phyloP scores from a whole-genome alignment of 2,329 filamentous ascomycete species.

The Fusarium sp. region DNA sequence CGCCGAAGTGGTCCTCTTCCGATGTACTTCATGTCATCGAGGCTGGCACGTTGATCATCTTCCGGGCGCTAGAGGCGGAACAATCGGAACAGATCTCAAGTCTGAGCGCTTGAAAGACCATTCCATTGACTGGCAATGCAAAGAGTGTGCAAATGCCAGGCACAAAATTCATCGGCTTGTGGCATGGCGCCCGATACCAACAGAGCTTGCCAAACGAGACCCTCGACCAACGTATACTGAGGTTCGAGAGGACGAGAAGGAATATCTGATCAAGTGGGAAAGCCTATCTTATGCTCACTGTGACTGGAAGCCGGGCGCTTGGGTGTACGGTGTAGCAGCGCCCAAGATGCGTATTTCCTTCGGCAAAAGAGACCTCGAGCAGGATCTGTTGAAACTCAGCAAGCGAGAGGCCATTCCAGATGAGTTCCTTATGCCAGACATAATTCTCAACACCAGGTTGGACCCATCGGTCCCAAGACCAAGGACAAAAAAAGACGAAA shows the following conservation, averaged over 20 bases:
- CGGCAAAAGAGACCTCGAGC: conserved; percentile 70
- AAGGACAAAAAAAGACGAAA: conserved; percentile 72
- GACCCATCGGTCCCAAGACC: conserved; percentile 55
- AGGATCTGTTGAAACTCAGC: conserved; percentile 69
- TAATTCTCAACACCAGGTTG: conserved; percentile 81
- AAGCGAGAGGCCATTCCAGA: conserved; percentile 84
- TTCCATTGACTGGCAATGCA: conserved; percentile 78
- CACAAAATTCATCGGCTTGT: conserved; percentile 80
- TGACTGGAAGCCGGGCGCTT: conserved; percentile 86
- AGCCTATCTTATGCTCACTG: conserved; percentile 81
- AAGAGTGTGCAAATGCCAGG: conserved; percentile 72
- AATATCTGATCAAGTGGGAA: conserved; percentile 93
- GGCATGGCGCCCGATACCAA: conserved; percentile 79
- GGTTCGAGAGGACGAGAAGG: conserved; percentile 70
- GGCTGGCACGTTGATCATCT: conserved; percentile 88
- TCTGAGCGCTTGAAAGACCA: conserved; percentile 75
- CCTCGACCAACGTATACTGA: conserved; percentile 53
- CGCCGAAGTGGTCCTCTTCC: conserved; percentile 77
- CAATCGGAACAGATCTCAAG: conserved; percentile 46
- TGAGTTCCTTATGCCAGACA: conserved; percentile 84
- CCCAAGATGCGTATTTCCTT: conserved; percentile 76
- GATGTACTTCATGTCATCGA: conserved; percentile 79
- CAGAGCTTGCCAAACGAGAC: neutral
- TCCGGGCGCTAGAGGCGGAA: conserved; percentile 55
- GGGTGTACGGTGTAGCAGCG: conserved; percentile 79